Evolutionary conservation across 2,329 filamentous ascomycete genomes (phyloP), one percentile per base, ranked within the genome.

Genomic region (Fusarium vanettenii): DNA sequence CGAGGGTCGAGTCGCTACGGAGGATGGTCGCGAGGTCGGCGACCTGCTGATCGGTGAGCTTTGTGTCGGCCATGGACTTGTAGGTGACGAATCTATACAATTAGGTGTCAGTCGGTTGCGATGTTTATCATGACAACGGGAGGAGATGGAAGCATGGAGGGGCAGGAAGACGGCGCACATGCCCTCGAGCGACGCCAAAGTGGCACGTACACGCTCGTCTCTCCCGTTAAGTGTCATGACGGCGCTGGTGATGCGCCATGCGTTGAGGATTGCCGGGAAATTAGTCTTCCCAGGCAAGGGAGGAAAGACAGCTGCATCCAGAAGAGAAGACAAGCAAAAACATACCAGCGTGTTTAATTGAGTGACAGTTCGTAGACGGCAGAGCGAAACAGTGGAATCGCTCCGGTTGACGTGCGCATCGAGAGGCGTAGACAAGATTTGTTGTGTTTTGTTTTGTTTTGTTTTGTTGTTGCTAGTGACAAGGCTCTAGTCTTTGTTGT

Each of bases 1-100:
- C 93, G 77, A 94, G 86, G 59, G 91, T 88, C 41, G 89, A 88
- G 77, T 94, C 93, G 77, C 90, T 89, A 82, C 85, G 86, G 64
- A 91, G 82, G 70, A 90, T 83, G 55, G 84, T 83, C 73, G 86
- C 79, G 73, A 91, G 84, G 84, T 88, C 86, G 63, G 85, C 82
- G 81, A 90, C 89, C 85, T 90, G 88, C 80, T 89, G 84, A 76
- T 91, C 89, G 69, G 87, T 88, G 80, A 91, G 86, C 81, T 86
- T 89, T 65, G 67, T 78, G 78, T 91, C 89, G 78, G 87, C 86
- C 88, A 90, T 87, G 80, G 61, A 72, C 67, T 71, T 66, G 60
- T 60, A 39, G 64, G 64, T 61, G 61, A 62, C 70, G 76, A 73
- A 76, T 77, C 77, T 79, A 55, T 11, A 52, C 11, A 65, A 31